phyloP scores from a whole-genome alignment of 257 asterid genomes.

The Coffea eugenioides region DNA sequence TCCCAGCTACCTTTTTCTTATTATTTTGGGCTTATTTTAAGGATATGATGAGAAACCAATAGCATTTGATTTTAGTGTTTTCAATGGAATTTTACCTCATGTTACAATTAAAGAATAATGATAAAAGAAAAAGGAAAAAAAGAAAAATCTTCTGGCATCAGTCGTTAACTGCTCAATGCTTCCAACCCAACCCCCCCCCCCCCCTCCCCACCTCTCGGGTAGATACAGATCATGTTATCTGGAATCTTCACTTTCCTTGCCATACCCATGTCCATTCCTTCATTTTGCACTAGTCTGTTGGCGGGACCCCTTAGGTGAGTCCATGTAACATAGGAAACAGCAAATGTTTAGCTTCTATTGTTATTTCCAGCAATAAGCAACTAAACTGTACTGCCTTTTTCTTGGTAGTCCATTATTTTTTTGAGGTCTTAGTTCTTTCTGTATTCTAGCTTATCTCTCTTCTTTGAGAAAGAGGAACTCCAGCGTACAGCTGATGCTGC shows the following conservation, averaged over 20 bases:
- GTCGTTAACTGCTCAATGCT: not conserved
- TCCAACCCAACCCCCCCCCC: too few species aligned
- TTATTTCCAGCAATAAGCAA: too few species aligned
- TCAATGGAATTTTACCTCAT: not conserved
- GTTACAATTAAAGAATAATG: not conserved
- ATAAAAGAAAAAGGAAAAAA: too few species aligned
- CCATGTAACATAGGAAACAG: too few species aligned
- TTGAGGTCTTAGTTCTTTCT: constrained; percentile 1
- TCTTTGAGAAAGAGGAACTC: constrained; percentile 87
- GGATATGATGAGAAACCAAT: not conserved
- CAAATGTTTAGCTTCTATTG: too few species aligned
- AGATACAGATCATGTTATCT: too few species aligned
- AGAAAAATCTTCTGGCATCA: not conserved
- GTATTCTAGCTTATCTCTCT: constrained; percentile 6
- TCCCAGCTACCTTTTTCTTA: not conserved
- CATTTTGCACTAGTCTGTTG: too few species aligned
- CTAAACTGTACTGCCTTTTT: not conserved
- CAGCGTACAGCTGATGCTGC: constrained; percentile 93
- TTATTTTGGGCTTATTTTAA: not conserved
- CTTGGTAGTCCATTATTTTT: not conserved
- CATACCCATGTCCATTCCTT: too few species aligned
- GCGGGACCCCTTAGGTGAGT: too few species aligned
- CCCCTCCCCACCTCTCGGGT: too few species aligned
- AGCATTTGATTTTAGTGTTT: too few species aligned
- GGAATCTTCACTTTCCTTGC: too few species aligned